phyloP scores from a whole-genome alignment of 768 basidiomycete genomes.

The Obba rivulosa region DNA sequence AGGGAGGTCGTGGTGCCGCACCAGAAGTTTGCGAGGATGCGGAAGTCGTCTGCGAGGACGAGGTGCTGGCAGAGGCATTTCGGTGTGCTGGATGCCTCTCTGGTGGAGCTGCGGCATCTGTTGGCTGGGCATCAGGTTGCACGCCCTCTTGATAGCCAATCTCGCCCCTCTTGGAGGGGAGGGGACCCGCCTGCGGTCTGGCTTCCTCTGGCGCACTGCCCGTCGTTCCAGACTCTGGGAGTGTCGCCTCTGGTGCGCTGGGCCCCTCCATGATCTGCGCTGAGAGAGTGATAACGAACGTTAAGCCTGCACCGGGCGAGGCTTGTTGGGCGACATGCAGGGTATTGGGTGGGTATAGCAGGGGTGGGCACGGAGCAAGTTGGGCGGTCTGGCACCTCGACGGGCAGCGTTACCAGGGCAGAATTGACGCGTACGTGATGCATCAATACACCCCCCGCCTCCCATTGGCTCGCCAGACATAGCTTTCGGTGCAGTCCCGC shows the following conservation, averaged over 20 bases:
- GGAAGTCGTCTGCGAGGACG: conserved; percentile 4
- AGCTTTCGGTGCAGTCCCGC: no score
- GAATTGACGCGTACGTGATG: no score
- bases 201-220: conserved; percentile 3
- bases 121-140: conserved; percentile 20
- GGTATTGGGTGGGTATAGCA: neutral
- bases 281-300: neutral
- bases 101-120: conserved; percentile 26
- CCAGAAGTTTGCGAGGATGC: neutral
- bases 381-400: neutral
- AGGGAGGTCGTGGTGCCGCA: conserved; percentile 2
- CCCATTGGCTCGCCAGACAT: no score
- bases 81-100: conserved; percentile 47
- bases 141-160: conserved; percentile 52
- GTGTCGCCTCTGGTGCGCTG: no score
- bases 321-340: conserved; percentile 14
- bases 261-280: no score
- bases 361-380: neutral
- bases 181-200: conserved; percentile 46
- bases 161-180: conserved; percentile 61
- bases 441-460: no score
- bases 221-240: neutral
- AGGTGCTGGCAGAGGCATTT: conserved; percentile 21
- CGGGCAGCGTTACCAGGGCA: neutral
- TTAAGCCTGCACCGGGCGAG: conserved; percentile 20